Evolutionary conservation across 2,329 filamentous ascomycete genomes (phyloP), one percentile per base, ranked within the genome.

Genomic region (Cytospora mali): DNA sequence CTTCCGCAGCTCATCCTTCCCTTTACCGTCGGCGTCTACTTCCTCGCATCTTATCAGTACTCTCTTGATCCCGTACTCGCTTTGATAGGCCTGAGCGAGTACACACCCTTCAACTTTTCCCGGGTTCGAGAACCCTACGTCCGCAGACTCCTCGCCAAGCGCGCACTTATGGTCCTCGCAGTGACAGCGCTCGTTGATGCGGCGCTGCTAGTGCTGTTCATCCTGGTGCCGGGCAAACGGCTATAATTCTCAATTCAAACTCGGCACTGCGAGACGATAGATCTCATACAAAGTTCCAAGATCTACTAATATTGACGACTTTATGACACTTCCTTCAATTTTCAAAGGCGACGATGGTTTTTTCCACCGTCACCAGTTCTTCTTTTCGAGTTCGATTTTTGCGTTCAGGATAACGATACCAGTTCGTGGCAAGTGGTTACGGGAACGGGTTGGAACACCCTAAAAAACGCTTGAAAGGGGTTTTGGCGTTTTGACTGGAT

Each of bases 51-150:
- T 2, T 96, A 98, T 72, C 94, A 98, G 75, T 99, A 98, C 78
- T 93, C 92, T 67, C 86, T 99, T 57, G 95, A 99, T 71, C 94
- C 96, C 0, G 81, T 97, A 66, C 87, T 98, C 75, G 95, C 93
- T 5, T 83, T 98, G 23, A 75, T 91, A n/a, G 93, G 94, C 39
- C 89, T 88, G 75, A 97, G 93, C 79, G 96, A 99, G 79, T 97
- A 98, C 78, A 97, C 94, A 0, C 93, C 96, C 56, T 93, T 97
- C 82, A 91, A 88, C 75, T 97, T 96, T 80, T 90, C 91, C 27
- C 85, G 87, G 48, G 92, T 98, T 67, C 87, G 91, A 61, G 95
- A 99, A 76, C 91, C 93, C 0, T 99, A 95, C 73, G 90, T 99
- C 61, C 89, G 92, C 67, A 91, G 88, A 72, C 86, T 98, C 23